Base-by-base conservation (phyloP, 2,329 filamentous ascomycete genomes). In the Anthostomella pinea region DNA sequence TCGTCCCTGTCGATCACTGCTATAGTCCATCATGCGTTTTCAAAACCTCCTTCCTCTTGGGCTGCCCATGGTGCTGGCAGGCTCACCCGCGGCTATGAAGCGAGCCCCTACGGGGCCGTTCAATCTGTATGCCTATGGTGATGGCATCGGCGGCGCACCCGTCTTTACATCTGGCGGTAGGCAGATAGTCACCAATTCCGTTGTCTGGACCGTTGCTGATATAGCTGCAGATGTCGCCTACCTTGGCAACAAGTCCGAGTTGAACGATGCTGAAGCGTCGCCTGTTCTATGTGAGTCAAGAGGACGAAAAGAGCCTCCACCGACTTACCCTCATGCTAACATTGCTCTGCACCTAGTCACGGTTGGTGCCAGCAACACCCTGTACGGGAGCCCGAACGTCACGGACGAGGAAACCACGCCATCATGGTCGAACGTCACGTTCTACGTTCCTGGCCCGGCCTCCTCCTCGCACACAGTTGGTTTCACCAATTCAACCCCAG, bases 81-180 rank as follows among this genome's bases (percentile, higher is more conserved):
- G 21, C 25, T 32, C 24, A 30, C 38, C 30, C 20, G 33, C 32
- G 14, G 29, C 30, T 27, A 26, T 38, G 11, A 26, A 39, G 17
- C 37, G 44, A n/a, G 38, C 47, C 4, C 45, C 52, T 3, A 31
- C 14, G 7, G 38, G 30, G 5, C 39, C 30, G 3, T 58, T 58
- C 35, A 38, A 45, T n/a, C 36, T 57, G 7, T 58, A 54, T 24
- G 55, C 52, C 31, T 58, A 56, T 30, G 53, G 55, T 14, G 11
- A 33, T 5, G 45, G 46, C 10, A 54, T 58, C 29, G 39, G 51
- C 6, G 54, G 55, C 6, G 41, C 51, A 3, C 38, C 48, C 6
- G 15, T 58, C 14, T 51, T 56, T 36, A 52, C 46, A 20, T 40
- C 42, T 10, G 43, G 49, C 13, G 46, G 54, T 58, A 36, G 35